Conservation (phyloP, 2,329 filamentous ascomycete species). For the Esteya vermicola region DNA sequence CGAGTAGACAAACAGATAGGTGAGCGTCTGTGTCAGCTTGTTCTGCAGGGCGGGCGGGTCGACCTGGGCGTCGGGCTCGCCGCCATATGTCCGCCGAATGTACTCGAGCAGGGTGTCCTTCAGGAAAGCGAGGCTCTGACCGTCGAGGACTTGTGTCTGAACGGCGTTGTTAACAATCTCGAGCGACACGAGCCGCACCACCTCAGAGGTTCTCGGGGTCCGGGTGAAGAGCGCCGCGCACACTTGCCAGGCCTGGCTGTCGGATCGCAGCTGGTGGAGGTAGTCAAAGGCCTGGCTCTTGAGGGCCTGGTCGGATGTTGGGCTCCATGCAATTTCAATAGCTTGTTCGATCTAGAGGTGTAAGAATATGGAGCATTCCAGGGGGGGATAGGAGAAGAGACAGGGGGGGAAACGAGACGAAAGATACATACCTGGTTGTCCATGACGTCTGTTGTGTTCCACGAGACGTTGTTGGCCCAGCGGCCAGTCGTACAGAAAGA, state of each 20-base stretch:
- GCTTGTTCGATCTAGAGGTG: conserved; percentile 71
- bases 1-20: conserved; percentile 77
- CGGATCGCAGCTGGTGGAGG: conserved; percentile 61
- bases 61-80: conserved; percentile 27
- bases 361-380: not conserved
- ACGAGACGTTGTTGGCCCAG: too few relatives aligned
- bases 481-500: too few relatives aligned
- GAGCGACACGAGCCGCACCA: conserved; percentile 77
- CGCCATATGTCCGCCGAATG: conserved; percentile 59
- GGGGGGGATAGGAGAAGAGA: not conserved
- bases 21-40: conserved; percentile 92
- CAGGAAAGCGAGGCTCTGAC: conserved; percentile 56
- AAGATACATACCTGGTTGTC: not conserved
- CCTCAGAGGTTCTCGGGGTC: conserved; percentile 60
- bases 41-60: conserved; percentile 78
- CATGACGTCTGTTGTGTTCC: not conserved
- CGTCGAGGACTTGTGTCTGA: conserved; percentile 63
- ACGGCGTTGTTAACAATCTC: conserved; percentile 90
- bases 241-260: conserved; percentile 80
- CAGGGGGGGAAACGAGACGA: too few relatives aligned
- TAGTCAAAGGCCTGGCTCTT: conserved; percentile 76
- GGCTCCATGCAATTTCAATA: conserved; percentile 86
- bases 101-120: conserved; percentile 75
- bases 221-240: conserved; percentile 77
- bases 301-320: conserved; percentile 57